A percentile compares a stretch with the other conserved stretches of the same genome.
These are phyloP conservation scores for Celoporthe dispersa DNA, from an alignment of 2,329 filamentous ascomycete genomes.

Conservation along the genomic window DNA sequence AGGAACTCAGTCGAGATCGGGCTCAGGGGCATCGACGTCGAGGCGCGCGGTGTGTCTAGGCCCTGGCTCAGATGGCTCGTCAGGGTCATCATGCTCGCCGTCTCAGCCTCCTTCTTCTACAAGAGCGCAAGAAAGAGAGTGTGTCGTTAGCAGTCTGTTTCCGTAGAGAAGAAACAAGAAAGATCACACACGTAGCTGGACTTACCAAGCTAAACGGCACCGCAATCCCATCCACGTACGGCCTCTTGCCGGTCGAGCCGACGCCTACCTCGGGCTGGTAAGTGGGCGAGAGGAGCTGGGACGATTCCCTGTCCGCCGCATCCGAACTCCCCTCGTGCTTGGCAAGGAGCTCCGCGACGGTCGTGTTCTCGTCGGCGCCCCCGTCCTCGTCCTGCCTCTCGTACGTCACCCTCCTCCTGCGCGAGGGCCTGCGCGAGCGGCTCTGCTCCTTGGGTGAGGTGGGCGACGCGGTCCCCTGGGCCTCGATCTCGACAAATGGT, in stretches of 20 bases:
- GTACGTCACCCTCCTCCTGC: conserved; percentile 53
- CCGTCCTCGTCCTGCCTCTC: conserved; percentile 47
- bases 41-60: conserved; percentile 28
- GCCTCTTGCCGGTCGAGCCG: conserved; percentile 58
- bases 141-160: not conserved
- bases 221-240: conserved; percentile 70
- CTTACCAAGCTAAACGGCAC: conserved; percentile 68
- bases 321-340: conserved; percentile 42
- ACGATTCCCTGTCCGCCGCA: conserved; percentile 31
- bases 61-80: conserved; percentile 46
- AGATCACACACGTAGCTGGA: no score
- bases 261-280: conserved; percentile 53
- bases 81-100: conserved; percentile 73
- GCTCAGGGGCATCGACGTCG: conserved; percentile 42
- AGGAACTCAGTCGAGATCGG: conserved; percentile 27
- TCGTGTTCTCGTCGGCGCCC: conserved; percentile 41
- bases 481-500: conserved; percentile 46
- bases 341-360: conserved; percentile 49
- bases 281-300: conserved; percentile 46
- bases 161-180: no score
- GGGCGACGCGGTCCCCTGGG: conserved; percentile 40
- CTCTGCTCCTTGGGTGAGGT: conserved; percentile 37
- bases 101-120: conserved; percentile 60
- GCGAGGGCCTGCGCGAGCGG: conserved; percentile 51
- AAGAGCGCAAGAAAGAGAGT: not conserved